A percentile compares a stretch with the other conserved stretches of the same genome.
Evolutionary conservation across 2,329 filamentous ascomycete genomes (phyloP).

Genomic region (Verticillium nubilum): DNA sequence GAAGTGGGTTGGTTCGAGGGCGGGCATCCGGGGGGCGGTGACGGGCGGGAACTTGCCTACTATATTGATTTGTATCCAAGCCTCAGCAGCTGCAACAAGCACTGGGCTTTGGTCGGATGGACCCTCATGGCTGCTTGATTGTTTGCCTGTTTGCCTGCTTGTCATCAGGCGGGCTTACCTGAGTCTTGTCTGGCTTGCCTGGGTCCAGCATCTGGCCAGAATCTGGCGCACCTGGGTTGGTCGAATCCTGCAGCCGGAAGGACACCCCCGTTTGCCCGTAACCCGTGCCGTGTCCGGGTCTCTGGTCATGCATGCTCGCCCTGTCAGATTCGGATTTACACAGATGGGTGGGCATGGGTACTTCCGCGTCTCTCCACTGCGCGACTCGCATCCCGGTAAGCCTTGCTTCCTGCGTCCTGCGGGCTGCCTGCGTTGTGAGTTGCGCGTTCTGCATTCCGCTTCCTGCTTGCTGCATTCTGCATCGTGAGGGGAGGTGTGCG

Average conservation of each 20-base stretch:
- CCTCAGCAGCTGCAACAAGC: too few relatives aligned
- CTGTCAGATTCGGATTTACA: background rate
- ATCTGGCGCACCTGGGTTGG: background rate
- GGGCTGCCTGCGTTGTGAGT: background rate
- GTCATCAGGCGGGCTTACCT: too few relatives aligned
- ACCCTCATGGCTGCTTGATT: too few relatives aligned
- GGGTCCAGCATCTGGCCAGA: too few relatives aligned
- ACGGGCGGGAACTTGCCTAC: too few relatives aligned
- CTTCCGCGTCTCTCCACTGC: background rate
- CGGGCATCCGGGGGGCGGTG: too few relatives aligned
- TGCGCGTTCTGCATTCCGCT: background rate
- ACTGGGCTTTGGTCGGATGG: too few relatives aligned
- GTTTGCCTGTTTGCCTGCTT: too few relatives aligned
- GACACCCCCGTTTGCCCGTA: background rate
- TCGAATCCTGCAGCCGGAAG: background rate
- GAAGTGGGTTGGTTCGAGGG: too few relatives aligned
- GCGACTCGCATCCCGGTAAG: background rate
- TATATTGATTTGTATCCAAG: too few relatives aligned
- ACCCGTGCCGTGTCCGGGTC: background rate
- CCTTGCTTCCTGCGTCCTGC: background rate
- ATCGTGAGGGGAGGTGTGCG: background rate
- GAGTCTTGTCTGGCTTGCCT: background rate
- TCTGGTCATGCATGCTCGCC: background rate
- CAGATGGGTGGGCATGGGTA: background rate
- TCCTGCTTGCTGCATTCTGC: background rate